These are phyloP conservation scores for Durusdinium trenchii DNA, from an alignment of 73 alveolate genomes.

Conservation along the genomic window DNA sequence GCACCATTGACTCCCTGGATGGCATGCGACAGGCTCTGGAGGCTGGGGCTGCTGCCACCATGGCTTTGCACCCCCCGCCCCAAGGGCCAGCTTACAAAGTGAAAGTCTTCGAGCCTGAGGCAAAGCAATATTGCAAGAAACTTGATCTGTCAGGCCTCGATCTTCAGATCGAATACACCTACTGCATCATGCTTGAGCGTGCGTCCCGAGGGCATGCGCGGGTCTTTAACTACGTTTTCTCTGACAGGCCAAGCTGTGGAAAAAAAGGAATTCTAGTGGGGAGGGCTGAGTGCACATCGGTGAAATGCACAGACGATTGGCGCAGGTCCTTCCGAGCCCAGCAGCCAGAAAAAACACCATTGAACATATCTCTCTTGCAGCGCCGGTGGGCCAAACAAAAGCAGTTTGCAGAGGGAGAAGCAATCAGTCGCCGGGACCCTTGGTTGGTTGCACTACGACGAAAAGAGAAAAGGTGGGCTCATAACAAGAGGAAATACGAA, in stretches of 20 bases:
- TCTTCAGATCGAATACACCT: neutral
- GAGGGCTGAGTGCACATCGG: neutral
- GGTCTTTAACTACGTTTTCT: neutral
- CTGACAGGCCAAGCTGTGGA: neutral
- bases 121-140: neutral
- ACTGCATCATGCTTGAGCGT: neutral
- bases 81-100: constrained; percentile 24
- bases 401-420: neutral
- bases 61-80: constrained; percentile 34
- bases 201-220: constrained; percentile 4
- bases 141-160: neutral
- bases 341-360: neutral
- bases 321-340: neutral
- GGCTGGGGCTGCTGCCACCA: constrained; percentile 32
- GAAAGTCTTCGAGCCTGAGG: neutral
- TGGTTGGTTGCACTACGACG: neutral
- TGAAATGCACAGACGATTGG: neutral
- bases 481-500: neutral
- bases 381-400: neutral
- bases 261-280: neutral
- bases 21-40: neutral
- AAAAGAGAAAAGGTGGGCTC: neutral
- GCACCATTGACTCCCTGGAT: neutral
- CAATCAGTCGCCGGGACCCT: neutral
- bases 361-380: neutral